Conservation (phyloP, 208 protist genomes). For the Wallacemonas collosoma region DNA sequence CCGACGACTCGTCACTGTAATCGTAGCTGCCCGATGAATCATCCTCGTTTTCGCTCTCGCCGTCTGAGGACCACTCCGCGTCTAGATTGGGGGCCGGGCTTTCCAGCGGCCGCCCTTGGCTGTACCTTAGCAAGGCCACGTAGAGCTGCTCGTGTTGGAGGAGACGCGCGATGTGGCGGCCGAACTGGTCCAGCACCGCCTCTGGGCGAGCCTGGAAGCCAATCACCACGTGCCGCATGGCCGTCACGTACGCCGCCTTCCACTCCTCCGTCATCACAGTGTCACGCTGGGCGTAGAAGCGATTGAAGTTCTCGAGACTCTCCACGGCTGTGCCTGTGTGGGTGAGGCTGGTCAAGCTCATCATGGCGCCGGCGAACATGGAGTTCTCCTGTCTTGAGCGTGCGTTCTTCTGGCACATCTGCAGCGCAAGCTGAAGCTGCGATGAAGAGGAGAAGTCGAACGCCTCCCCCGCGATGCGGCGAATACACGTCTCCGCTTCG, state of each 20-base stretch:
- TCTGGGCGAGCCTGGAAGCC: slow-evolving; percentile 27
- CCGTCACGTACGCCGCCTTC: slow-evolving; percentile 21
- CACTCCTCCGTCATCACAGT: slow-evolving; percentile 14
- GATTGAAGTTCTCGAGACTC: slow-evolving; percentile 14
- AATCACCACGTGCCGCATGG: slow-evolving; percentile 29
- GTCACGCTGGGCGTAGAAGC: slow-evolving; percentile 16
- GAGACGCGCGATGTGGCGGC: slow-evolving; percentile 22
- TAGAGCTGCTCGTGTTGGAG: slow-evolving; percentile 33
- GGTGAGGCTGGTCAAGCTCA: slow-evolving; percentile 5
- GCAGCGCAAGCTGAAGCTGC: slow-evolving; percentile 7
- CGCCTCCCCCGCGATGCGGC: slow-evolving; percentile 21
- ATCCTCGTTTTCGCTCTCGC: neutral
- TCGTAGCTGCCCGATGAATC: neutral
- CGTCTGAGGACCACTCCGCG: slow-evolving; percentile 6
- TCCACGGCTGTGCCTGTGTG: slow-evolving; percentile 13
- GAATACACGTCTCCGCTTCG: slow-evolving; percentile 18
- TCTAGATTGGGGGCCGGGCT: slow-evolving; percentile 9
- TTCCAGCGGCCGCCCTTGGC: slow-evolving; percentile 22
- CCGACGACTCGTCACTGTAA: neutral
- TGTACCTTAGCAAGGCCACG: slow-evolving; percentile 29
- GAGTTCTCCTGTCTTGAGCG: slow-evolving; percentile 12
- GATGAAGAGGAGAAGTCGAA: slow-evolving; percentile 22
- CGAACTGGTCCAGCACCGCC: slow-evolving; percentile 18
- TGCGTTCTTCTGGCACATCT: slow-evolving; percentile 16
- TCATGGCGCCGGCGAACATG: slow-evolving; percentile 15